Base-by-base conservation (phyloP, 2,329 filamentous ascomycete genomes). In the Aspergillus sp. region DNA sequence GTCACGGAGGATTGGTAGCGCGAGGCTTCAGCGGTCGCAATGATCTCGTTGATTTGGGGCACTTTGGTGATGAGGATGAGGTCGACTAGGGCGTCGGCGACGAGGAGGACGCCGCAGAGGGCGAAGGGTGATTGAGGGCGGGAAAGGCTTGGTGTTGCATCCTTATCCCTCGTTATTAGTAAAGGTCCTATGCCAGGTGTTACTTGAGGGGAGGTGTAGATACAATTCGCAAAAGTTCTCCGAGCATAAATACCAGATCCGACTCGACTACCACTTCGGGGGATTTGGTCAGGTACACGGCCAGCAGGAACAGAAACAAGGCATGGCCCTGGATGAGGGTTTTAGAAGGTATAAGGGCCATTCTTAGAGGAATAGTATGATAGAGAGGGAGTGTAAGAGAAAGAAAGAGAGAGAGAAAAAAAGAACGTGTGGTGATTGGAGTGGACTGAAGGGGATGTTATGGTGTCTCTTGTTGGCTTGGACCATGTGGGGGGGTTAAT, bases 191-290 rank as follows among this genome's bases (percentile, higher is more conserved):
- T 38, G 38, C 8, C 26, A 41, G 30, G 5, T 39, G 35, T 27
- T 5, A 6, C 5, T 30, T 27, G 8, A n/a, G 9, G n/a, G 33
- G 27, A 27, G 42, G 26, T 40, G 26, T 34, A 47, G 34, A 19
- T 75, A 91, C 88, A 64, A 95, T 78, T 57, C 83, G 81, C 81
- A 94, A 86, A 45, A 86, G 81, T 67, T 94, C 85, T 46, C 88
- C 88, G 28, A 95, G 71, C 29, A 95, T 78, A 56, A 81, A 87
- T 42, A 95, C 86, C 26, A 94, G 67, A 44, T 84, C 82, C 60
- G 94, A 88, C 61, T 91, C 84, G 42, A 86, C 81, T 58, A 96
- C 76, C 39, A 79, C 75, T 51, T 73, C 71, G 4, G 90, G 90
- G 48, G 77, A 82, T 38, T 80, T 84, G 58, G 94, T 76, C 71